Conservation (phyloP, 352 stramenopile genomes). For the Hyaloperonospora brassicae region DNA sequence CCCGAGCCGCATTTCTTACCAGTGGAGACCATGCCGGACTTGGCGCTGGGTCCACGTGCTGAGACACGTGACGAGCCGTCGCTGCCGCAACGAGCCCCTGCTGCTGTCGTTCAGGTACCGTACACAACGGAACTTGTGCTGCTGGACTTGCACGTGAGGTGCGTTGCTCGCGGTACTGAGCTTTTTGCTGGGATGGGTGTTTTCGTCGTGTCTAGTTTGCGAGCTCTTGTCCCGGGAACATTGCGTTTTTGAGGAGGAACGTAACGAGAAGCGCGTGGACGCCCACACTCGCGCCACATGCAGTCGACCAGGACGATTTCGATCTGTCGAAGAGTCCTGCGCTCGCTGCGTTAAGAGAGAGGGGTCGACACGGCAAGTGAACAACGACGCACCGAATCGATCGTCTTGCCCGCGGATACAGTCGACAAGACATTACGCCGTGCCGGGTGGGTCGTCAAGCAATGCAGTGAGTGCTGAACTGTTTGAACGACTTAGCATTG, state of each 20-base stretch:
- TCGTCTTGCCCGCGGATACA: slow-evolving; percentile 21
- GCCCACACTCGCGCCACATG: slow-evolving; percentile 20
- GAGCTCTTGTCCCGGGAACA: slow-evolving; percentile 58
- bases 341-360: slow-evolving; percentile 33
- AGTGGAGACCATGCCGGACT: slow-evolving; percentile 47
- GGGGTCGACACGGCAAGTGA: slow-evolving; percentile 14
- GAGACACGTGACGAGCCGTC: slow-evolving; percentile 26
- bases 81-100: slow-evolving; percentile 11
- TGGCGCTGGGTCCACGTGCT: slow-evolving; percentile 40
- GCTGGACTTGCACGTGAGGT: no score
- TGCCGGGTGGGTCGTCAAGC: slow-evolving; percentile 25
- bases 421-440: slow-evolving; percentile 24
- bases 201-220: slow-evolving; percentile 35
- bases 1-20: slow-evolving; percentile 54
- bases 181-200: slow-evolving; percentile 6
- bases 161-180: background rate
- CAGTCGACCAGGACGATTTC: slow-evolving; percentile 41
- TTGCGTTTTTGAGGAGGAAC: slow-evolving; percentile 45
- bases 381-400: slow-evolving; percentile 18
- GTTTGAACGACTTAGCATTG: slow-evolving; percentile 30
- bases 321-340: slow-evolving; percentile 65
- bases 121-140: background rate
- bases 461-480: slow-evolving; percentile 31
- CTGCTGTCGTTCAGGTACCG: slow-evolving; percentile 44
- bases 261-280: slow-evolving; percentile 36